A percentile compares a stretch with the other conserved stretches of the same genome.
These are phyloP conservation scores for Fusarium hostae DNA, from an alignment of 2,329 filamentous ascomycete species.

Conservation along the genomic window DNA sequence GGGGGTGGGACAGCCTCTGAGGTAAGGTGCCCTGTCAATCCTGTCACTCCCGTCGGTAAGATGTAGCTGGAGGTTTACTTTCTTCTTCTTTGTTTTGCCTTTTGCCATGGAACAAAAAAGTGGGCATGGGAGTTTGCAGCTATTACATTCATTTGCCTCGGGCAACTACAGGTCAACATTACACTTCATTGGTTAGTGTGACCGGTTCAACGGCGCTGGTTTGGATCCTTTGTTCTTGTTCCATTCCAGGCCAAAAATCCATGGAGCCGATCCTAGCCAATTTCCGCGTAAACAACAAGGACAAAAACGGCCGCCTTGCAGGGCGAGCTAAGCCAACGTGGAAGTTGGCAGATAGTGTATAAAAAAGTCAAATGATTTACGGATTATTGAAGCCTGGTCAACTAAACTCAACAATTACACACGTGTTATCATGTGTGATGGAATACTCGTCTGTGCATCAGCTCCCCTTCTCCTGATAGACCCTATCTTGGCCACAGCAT, in stretches of 20 bases:
- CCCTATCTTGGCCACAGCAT: slow-evolving; percentile 12
- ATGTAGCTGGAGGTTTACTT: not conserved
- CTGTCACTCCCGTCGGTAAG: slow-evolving; percentile 17
- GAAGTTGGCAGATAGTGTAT: slow-evolving; percentile 28
- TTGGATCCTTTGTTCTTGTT: not conserved
- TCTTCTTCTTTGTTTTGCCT: not conserved
- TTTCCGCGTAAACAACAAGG: slow-evolving; percentile 14
- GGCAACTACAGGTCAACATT: not conserved
- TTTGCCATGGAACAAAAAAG: not conserved
- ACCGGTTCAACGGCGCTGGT: slow-evolving; percentile 21
- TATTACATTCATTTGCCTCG: not conserved
- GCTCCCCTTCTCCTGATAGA: not conserved
- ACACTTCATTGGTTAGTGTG: slow-evolving; percentile 1
- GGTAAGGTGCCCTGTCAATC: slow-evolving; percentile 20
- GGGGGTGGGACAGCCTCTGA: slow-evolving; percentile 45
- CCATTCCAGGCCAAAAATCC: not conserved
- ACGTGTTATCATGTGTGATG: slow-evolving; percentile 10
- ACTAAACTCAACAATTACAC: not conserved
- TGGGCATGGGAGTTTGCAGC: not conserved
- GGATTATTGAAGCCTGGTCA: slow-evolving; percentile 1
- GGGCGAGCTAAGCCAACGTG: slow-evolving; percentile 39
- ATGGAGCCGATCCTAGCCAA: slow-evolving; percentile 20
- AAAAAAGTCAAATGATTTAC: slow-evolving; percentile 5
- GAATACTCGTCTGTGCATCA: not conserved
- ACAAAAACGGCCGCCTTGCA: slow-evolving; percentile 38